Evolutionary conservation across 2,329 filamentous ascomycete species (phyloP).

Genomic region (Thermomyces lanuginosus): DNA sequence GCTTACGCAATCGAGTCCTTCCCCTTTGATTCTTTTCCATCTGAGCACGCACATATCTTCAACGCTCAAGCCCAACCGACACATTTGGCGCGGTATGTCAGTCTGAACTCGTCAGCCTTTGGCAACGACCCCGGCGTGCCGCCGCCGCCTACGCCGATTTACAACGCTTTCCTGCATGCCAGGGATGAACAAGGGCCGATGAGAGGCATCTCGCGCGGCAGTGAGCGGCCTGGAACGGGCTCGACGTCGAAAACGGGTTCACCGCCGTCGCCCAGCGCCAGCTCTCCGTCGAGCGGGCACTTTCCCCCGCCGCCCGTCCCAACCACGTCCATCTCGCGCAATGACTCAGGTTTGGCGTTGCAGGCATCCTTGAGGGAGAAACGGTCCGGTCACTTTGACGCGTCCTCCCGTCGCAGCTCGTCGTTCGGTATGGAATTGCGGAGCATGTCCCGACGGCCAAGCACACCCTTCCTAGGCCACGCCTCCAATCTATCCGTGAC

Average conservation of each 20-base stretch:
- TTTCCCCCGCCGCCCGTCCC: slow-evolving; percentile 67
- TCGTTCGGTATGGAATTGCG: slow-evolving; percentile 70
- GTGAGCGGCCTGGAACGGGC: slow-evolving; percentile 62
- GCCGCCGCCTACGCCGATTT: slow-evolving; percentile 48
- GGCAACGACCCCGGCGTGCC: slow-evolving; percentile 44
- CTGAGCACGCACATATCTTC: slow-evolving; percentile 70
- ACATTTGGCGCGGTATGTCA: slow-evolving; percentile 69
- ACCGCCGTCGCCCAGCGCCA: slow-evolving; percentile 39
- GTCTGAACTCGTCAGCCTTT: slow-evolving; percentile 78
- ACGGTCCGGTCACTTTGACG: slow-evolving; percentile 80
- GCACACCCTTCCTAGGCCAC: slow-evolving; percentile 55
- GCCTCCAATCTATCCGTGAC: slow-evolving; percentile 32
- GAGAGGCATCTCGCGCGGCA: slow-evolving; percentile 25
- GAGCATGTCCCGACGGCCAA: slow-evolving; percentile 39
- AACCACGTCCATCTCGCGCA: slow-evolving; percentile 65
- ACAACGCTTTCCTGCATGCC: slow-evolving; percentile 79
- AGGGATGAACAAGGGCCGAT: slow-evolving; percentile 43
- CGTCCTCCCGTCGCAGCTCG: slow-evolving; percentile 70
- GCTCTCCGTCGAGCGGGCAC: slow-evolving; percentile 61
- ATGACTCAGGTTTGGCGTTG: slow-evolving; percentile 79
- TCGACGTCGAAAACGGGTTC: slow-evolving; percentile 37
- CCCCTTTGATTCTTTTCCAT: slow-evolving; percentile 76
- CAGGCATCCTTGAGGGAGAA: slow-evolving; percentile 82
- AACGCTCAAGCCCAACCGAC: slow-evolving; percentile 52
- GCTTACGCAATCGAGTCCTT: slow-evolving; percentile 87